Evolutionary conservation across 768 basidiomycete species (phyloP).

Genomic region (Stropharia rugosoannulata): DNA sequence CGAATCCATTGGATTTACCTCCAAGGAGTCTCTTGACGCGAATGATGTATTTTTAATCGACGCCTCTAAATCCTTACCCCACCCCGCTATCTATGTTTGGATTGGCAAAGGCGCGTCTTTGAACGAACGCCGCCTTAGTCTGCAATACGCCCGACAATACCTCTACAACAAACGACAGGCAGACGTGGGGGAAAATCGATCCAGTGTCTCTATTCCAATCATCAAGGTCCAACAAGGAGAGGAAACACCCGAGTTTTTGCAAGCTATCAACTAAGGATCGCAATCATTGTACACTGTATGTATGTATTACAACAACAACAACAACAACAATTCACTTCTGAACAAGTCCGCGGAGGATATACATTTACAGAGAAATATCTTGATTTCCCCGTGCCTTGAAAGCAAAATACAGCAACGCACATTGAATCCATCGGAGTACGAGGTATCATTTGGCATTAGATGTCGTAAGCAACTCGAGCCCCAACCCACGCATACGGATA

Average conservation of each 20-base stretch:
- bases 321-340: background rate
- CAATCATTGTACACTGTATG: background rate
- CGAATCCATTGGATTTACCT: constrained; percentile 28
- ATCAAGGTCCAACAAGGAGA: constrained; percentile 55
- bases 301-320: background rate
- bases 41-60: constrained; percentile 55
- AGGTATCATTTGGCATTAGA: constrained; percentile 1
- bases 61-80: constrained; percentile 28
- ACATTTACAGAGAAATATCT: background rate
- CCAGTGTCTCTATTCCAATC: constrained; percentile 36
- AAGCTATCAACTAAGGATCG: constrained; percentile 9
- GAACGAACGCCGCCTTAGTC: constrained; percentile 46
- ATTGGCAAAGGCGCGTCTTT: constrained; percentile 49
- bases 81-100: constrained; percentile 58
- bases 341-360: background rate
- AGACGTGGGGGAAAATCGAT: constrained; percentile 6
- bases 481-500: constrained; percentile 91
- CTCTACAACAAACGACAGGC: constrained; percentile 37
- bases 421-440: background rate
- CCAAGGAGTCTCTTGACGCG: constrained; percentile 38
- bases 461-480: constrained; percentile 56
- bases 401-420: background rate
- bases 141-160: constrained; percentile 58
- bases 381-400: background rate
- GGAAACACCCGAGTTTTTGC: constrained; percentile 48